Conservation (phyloP, 2,329 filamentous ascomycete species). For the Elsinoe fawcettii region DNA sequence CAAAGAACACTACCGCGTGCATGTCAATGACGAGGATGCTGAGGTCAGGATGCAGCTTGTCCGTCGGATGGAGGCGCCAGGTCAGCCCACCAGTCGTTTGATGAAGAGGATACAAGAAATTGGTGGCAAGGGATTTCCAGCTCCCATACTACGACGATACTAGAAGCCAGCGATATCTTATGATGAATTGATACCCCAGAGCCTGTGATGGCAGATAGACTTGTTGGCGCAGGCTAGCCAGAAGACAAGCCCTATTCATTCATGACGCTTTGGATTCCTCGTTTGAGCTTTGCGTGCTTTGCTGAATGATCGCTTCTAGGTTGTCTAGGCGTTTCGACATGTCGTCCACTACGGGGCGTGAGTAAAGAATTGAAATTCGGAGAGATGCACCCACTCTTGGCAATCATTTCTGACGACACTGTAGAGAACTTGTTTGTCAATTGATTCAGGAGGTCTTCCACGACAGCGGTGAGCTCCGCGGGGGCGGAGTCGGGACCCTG, state of each 20-base stretch:
- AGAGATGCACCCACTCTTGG: slow-evolving; percentile 63
- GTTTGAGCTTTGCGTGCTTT: slow-evolving; percentile 22
- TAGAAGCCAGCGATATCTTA: slow-evolving; percentile 13
- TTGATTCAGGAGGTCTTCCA: slow-evolving; percentile 80
- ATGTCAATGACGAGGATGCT: slow-evolving; percentile 50
- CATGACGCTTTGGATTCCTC: slow-evolving; percentile 14
- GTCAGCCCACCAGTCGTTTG: slow-evolving; percentile 37
- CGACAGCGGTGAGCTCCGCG: slow-evolving; percentile 64
- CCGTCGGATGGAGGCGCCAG: slow-evolving; percentile 47
- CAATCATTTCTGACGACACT: slow-evolving; percentile 78
- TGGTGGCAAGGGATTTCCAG: slow-evolving; percentile 24
- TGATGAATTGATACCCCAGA: slow-evolving; percentile 11
- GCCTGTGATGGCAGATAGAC: neutral
- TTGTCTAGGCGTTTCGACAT: slow-evolving; percentile 83
- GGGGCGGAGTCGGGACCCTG: slow-evolving; percentile 43
- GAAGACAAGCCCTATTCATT: neutral
- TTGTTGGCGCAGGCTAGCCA: neutral
- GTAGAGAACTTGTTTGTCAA: slow-evolving; percentile 77
- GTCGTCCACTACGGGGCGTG: slow-evolving; percentile 65
- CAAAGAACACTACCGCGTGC: slow-evolving; percentile 52
- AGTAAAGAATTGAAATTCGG: slow-evolving; percentile 7
- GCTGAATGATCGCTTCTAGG: slow-evolving; percentile 64
- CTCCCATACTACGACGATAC: slow-evolving; percentile 17
- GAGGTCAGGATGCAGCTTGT: slow-evolving; percentile 40
- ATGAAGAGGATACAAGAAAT: slow-evolving; percentile 41